Conservation (phyloP, 2,329 filamentous ascomycete species). For the Colletotrichum noveboracense region DNA sequence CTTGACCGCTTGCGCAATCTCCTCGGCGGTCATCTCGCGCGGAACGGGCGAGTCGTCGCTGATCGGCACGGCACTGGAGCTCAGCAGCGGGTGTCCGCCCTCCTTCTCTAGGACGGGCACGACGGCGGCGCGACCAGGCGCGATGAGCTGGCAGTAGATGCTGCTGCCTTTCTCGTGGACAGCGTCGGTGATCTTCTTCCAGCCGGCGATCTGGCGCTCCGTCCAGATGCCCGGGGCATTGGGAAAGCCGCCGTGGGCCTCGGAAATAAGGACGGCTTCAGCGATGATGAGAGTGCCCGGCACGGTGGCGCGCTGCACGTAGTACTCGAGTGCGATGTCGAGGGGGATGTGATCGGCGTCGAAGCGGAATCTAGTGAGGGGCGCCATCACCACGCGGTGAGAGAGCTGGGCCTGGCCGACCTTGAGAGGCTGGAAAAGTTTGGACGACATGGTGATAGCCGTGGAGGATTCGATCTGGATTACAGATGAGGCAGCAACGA, state of each 20-base stretch:
- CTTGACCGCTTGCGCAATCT: conserved; percentile 66
- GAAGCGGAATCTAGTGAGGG: conserved; percentile 27
- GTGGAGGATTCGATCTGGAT: not conserved
- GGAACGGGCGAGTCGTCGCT: conserved; percentile 57
- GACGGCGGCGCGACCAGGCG: conserved; percentile 60
- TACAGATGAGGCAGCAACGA: not conserved
- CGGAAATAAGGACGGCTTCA: conserved; percentile 49
- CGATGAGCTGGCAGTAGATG: conserved; percentile 69
- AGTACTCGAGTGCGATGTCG: conserved; percentile 43
- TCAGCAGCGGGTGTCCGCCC: conserved; percentile 31
- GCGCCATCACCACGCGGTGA: conserved; percentile 28
- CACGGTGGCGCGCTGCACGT: conserved; percentile 45
- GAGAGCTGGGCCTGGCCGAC: conserved; percentile 25
- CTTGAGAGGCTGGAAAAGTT: conserved; percentile 23
- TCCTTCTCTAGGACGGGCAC: conserved; percentile 27
- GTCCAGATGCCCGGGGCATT: conserved; percentile 62
- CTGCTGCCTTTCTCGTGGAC: conserved; percentile 67
- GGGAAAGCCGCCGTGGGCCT: conserved; percentile 35
- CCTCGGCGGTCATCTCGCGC: conserved; percentile 65
- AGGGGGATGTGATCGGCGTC: conserved; percentile 21
- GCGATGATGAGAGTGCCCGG: conserved; percentile 49
- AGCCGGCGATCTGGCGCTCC: conserved; percentile 59
- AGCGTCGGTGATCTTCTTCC: conserved; percentile 64
- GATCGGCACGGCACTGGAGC: conserved; percentile 35
- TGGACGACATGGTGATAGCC: conserved; percentile 1